Base-by-base conservation (phyloP, 306 rosid species). In the Acmispon strigosus region DNA sequence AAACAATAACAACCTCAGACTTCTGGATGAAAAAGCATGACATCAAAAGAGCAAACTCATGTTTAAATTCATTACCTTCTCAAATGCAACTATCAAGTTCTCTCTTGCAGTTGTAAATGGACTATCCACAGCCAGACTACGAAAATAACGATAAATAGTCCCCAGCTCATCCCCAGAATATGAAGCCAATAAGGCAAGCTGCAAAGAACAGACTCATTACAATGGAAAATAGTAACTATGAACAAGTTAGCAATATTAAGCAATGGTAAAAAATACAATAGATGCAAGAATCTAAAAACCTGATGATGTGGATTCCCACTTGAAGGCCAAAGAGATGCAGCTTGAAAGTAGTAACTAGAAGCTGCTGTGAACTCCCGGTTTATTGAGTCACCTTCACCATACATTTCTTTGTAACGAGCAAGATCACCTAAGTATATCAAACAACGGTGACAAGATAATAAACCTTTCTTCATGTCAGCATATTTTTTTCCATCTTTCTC, bases 301-400 rank as follows among this genome's bases (percentile, higher is more conserved):
- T 92, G 98, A 82, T 92, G 96, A 80, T 90, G 98, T 43, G 98
- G 98, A 61, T 92, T 92, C 68, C 98, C 96, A 73, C 91, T 88
- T 8, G 96, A 92, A 62, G 98, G 98, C 85, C 85, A 92, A 73
- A 88, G 82, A 62, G 98, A 90, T 53, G 96, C 88, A 78, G 98
- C 98, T 79, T 92, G 96, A 75, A 90, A 70, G 54, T 92, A 92
- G 76, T 92, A 90, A 81, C 98, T 86, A 54, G 96, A 90, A 73
- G 98, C 98, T 63, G 98, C 96, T 10, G 86, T 80, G 77, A 81
- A 85, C 81, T 92, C 98, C 14, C 92, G 92, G 47, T 74, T 82
- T 78, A 72, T 79, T 17, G 96, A 88, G 76, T 90, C 96, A n/a
- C 85, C 91, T 54, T 92, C 98, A 49, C 98, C 98, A 53, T 92